Percentiles rank a stretch among this genome's conserved stretches.
These are phyloP conservation scores for Kazachstania martiniae DNA, from an alignment of 805 yeast species.

Conservation along the genomic window DNA sequence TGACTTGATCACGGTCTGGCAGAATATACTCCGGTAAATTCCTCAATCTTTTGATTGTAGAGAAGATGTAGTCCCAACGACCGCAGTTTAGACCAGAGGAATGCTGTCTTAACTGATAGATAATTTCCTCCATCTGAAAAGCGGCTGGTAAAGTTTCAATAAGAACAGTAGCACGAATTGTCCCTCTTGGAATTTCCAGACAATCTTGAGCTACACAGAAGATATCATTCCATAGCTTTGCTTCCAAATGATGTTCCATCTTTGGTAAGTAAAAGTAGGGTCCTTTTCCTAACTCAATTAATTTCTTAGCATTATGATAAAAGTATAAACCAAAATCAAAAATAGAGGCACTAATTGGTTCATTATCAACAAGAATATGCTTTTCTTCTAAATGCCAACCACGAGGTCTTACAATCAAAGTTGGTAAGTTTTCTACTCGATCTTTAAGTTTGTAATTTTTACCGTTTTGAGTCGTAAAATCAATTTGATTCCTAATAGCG, in stretches of 20 bases:
- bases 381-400: conserved; percentile 79
- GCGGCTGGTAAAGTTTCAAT: conserved; percentile 81
- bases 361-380: conserved; percentile 62
- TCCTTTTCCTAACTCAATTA: conserved; percentile 56
- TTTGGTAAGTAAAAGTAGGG: conserved; percentile 79
- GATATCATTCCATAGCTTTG: conserved; percentile 73
- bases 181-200: conserved; percentile 58
- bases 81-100: conserved; percentile 80
- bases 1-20: conserved; percentile 73
- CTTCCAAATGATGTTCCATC: conserved; percentile 80
- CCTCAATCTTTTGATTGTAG: conserved; percentile 65
- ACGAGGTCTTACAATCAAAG: conserved; percentile 75
- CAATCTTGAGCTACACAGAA: conserved; percentile 69
- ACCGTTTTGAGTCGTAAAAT: conserved; percentile 32
- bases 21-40: conserved; percentile 54
- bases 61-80: conserved; percentile 82
- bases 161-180: conserved; percentile 70
- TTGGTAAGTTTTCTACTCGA: conserved; percentile 38
- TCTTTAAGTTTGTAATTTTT: conserved; percentile 40
- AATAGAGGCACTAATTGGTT: conserved; percentile 67
- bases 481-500: conserved; percentile 59
- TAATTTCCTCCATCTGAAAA: conserved; percentile 77
- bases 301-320: conserved; percentile 58
- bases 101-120: conserved; percentile 66
- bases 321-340: conserved; percentile 73